Base-by-base conservation (phyloP, 2,329 filamentous ascomycete species). In the Colletotrichum brevisporum region DNA sequence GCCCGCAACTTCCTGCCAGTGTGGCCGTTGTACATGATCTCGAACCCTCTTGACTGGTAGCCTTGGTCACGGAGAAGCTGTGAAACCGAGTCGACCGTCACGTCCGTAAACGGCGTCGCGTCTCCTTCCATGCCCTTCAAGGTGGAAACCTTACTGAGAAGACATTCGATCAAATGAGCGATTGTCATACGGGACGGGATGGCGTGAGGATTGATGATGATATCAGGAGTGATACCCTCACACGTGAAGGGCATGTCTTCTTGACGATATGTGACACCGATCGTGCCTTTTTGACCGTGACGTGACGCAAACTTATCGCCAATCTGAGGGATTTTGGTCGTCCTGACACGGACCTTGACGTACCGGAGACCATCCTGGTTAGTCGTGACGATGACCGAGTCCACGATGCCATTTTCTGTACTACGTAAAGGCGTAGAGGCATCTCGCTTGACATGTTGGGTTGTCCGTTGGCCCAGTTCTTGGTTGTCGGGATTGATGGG, bases 121-220 rank as follows among this genome's bases (percentile, higher is more conserved):
- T 99, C 97, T 75, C 96, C 97, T 83, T 99, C 96, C 81, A 94
- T 93, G 51, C 96, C 97, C 81, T 95, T 93, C 24, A 99, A 87
- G 2, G 96, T 93, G 1, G 94, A 94, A 43, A 99, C 96, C 81
- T 99, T 99, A 80, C 94, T 97, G 65, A 99, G 89, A 74, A 98
- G 88, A 88, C 96, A 99, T 86, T 99, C 96, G 79, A 99, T 97
- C 89, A 99, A 95, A 87, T 99, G 96, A 76, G 96, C 96, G 90
- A 99, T 99, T 3, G 97, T 99, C 96, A 99, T 99, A 89, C 96
- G 96, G 63, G 96, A 99, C 0, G 96, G 96, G 88, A 99, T 99
- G 78, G 96, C 97, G 87, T 99, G 96, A 1, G 96, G 96, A 82
- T 99, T 99, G 86, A 99, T 98, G 81, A 99, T 98, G 72, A 99